phyloP scores from a whole-genome alignment of 345 rosid species.

The Eucalyptus polybractea region DNA sequence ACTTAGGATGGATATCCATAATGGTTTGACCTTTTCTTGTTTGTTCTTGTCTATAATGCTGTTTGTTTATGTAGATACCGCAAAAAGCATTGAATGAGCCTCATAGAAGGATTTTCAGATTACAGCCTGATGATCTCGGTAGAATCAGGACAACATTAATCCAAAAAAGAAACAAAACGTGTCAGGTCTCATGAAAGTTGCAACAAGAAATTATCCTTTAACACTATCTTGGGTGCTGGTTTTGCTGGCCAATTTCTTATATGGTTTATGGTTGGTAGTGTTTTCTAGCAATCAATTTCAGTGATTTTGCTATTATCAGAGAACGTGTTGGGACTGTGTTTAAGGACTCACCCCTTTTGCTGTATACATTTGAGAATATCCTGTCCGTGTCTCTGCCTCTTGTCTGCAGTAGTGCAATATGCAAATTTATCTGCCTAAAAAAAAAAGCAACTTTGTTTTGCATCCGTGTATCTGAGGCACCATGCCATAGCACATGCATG shows the following conservation, averaged over 20 bases:
- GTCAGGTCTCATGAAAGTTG: neutral
- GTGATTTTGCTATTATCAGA: neutral
- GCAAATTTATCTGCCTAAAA: neutral
- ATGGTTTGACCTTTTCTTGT: neutral
- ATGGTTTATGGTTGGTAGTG: neutral
- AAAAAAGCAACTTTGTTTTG: neutral
- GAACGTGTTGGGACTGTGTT: neutral
- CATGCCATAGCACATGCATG: neutral
- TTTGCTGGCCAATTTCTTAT: neutral
- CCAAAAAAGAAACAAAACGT: neutral
- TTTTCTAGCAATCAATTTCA: neutral
- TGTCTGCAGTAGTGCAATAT: neutral
- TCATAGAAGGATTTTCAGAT: neutral
- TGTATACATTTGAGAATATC: neutral
- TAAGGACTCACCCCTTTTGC: neutral
- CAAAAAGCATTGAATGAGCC: neutral
- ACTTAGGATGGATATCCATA: neutral
- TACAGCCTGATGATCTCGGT: neutral
- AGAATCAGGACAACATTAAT: neutral
- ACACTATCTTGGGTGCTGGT: neutral
- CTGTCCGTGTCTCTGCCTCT: neutral
- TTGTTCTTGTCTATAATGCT: neutral
- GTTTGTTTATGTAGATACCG: neutral
- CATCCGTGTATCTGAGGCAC: neutral
- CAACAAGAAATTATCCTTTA: neutral